These are phyloP conservation scores for Talaromyces liani DNA, from an alignment of 495 filamentous ascomycete genomes.

Conservation along the genomic window DNA sequence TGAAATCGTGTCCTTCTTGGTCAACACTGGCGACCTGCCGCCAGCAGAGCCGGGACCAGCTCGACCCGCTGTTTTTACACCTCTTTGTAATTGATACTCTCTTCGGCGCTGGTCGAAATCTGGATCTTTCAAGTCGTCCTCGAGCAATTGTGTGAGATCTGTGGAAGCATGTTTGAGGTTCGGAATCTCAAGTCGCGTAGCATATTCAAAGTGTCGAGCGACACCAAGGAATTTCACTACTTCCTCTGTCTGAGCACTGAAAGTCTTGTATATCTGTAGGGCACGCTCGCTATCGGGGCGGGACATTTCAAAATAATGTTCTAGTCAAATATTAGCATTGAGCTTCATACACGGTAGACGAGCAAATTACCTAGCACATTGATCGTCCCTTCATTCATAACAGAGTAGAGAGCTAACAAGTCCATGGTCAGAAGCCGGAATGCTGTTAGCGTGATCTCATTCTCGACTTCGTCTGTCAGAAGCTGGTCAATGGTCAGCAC, in stretches of 20 bases:
- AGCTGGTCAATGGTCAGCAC: slow-evolving; percentile 49
- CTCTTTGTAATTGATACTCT: slow-evolving; percentile 81
- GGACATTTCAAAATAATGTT: slow-evolving; percentile 98
- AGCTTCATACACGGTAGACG: background rate
- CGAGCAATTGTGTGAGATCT: slow-evolving; percentile 77
- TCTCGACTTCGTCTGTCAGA: slow-evolving; percentile 82
- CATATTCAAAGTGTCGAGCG: slow-evolving; percentile 81
- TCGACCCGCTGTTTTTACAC: slow-evolving; percentile 62
- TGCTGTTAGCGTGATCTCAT: slow-evolving; percentile 94
- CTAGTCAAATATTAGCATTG: slow-evolving; percentile 35
- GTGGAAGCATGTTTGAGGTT: slow-evolving; percentile 97
- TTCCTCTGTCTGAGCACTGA: slow-evolving; percentile 84
- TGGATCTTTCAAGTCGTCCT: slow-evolving; percentile 91
- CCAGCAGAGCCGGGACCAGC: slow-evolving; percentile 15
- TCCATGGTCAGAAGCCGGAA: slow-evolving; percentile 90
- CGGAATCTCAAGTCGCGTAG: slow-evolving; percentile 88
- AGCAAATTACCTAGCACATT: slow-evolving; percentile 75
- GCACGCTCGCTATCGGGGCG: slow-evolving; percentile 87
- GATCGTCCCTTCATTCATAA: slow-evolving; percentile 96
- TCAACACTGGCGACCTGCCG: slow-evolving; percentile 3
- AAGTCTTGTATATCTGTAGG: slow-evolving; percentile 86
- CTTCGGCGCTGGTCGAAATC: slow-evolving; percentile 93
- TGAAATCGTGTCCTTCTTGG: background rate
- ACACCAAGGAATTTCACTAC: slow-evolving; percentile 86
- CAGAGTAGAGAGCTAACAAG: slow-evolving; percentile 82